Evolutionary conservation across 2,329 filamentous ascomycete genomes (phyloP).

Genomic region (Tolypocladium pustulatum): DNA sequence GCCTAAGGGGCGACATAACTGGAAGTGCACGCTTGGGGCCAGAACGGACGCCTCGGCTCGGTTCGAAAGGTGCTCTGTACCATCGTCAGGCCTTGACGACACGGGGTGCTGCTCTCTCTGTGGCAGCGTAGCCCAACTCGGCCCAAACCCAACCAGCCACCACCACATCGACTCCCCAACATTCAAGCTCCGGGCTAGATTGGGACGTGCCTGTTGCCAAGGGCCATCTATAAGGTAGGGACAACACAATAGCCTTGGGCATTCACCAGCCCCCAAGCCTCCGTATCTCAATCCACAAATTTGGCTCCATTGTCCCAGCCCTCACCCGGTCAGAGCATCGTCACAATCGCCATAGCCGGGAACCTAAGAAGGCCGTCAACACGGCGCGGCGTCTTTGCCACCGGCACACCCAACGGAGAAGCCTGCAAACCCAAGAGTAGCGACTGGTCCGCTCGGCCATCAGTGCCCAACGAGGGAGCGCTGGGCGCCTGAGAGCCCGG

Average conservation of each 20-base stretch:
- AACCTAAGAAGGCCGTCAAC: background rate
- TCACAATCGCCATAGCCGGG: background rate
- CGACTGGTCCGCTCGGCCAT: background rate
- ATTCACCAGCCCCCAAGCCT: background rate
- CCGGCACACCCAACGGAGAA: background rate
- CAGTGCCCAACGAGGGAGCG: background rate
- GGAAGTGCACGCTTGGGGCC: background rate
- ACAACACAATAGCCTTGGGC: background rate
- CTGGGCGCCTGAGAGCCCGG: background rate
- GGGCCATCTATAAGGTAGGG: too few relatives aligned
- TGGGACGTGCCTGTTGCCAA: too few relatives aligned
- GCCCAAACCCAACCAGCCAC: background rate
- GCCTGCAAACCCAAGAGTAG: background rate
- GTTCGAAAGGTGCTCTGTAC: background rate
- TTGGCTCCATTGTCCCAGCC: background rate
- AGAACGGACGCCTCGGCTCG: background rate
- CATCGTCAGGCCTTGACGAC: background rate
- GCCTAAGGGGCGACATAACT: background rate
- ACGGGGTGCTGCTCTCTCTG: background rate
- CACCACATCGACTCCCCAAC: background rate
- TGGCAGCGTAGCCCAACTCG: background rate
- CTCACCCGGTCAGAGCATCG: background rate
- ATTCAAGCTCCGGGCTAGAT: background rate
- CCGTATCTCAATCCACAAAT: background rate
- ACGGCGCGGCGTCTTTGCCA: background rate